phyloP scores from a whole-genome alignment of 2,329 filamentous ascomycete genomes.

The Sordariomycetes sp. region DNA sequence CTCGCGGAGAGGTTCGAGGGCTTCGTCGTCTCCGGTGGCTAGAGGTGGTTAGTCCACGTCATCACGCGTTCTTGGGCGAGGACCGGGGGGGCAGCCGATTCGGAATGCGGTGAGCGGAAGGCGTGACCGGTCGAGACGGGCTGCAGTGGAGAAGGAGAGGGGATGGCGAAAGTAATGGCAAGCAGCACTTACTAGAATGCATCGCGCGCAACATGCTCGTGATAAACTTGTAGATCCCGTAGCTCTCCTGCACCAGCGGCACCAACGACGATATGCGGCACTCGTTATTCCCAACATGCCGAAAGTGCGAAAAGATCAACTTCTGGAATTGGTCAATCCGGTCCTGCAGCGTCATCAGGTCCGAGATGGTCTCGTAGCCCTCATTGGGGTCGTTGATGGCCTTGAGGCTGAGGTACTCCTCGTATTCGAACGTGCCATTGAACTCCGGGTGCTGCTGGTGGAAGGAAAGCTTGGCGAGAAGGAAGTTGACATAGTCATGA shows the following conservation, averaged over 20 bases:
- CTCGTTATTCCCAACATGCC: constrained; percentile 85
- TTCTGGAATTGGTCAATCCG: constrained; percentile 99
- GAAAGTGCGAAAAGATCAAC: constrained; percentile 94
- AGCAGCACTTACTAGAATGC: constrained; percentile 65
- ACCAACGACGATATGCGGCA: constrained; percentile 92
- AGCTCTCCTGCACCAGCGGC: constrained; percentile 91
- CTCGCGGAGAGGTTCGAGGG: constrained; percentile 74
- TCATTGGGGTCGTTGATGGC: constrained; percentile 98
- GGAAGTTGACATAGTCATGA: constrained; percentile 91
- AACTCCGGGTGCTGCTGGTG: constrained; percentile 96
- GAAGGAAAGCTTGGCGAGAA: constrained; percentile 91
- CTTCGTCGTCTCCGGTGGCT: constrained; percentile 90
- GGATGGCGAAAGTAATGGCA: background rate
- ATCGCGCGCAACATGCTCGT: constrained; percentile 98
- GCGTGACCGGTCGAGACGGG: background rate
- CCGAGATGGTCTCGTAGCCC: constrained; percentile 91
- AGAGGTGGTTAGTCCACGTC: background rate
- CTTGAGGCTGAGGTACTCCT: constrained; percentile 97
- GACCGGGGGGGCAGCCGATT: too few species aligned
- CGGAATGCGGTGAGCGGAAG: background rate
- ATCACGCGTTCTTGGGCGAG: too few species aligned
- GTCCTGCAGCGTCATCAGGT: constrained; percentile 93
- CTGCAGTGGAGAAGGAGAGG: background rate
- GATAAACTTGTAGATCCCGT: constrained; percentile 98
- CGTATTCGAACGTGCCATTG: constrained; percentile 97